Conservation (phyloP, 164 flowering plant species). For the Magnolia changhungtana region DNA sequence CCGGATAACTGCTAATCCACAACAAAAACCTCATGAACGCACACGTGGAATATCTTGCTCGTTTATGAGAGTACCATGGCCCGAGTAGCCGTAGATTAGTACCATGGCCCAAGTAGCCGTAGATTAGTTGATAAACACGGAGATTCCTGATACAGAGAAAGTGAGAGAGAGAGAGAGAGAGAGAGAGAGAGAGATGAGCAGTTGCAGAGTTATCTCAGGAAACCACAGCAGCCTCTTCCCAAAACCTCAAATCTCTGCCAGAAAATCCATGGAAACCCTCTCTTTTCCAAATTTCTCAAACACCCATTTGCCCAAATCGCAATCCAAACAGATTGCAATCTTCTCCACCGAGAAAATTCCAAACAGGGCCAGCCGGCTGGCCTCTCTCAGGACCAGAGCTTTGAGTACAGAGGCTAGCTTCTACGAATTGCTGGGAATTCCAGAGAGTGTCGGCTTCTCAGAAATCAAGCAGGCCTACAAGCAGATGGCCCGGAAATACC, state of each 20-base stretch:
- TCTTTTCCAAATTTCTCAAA: background rate
- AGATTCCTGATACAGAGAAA: background rate
- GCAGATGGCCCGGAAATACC: constrained; percentile 76
- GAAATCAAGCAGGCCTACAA: constrained; percentile 92
- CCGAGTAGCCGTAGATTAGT: background rate
- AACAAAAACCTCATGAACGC: too few species aligned
- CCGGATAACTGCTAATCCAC: too few species aligned
- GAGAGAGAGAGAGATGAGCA: background rate
- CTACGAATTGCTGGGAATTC: constrained; percentile 73
- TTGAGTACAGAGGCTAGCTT: constrained; percentile 29
- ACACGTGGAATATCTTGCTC: too few species aligned
- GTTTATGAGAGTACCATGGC: background rate
- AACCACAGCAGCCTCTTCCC: background rate
- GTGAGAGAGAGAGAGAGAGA: constrained; percentile 1
- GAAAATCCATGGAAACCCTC: background rate
- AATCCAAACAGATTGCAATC: background rate
- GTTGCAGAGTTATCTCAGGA: background rate
- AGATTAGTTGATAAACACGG: background rate
- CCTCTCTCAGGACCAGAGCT: background rate
- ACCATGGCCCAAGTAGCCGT: background rate
- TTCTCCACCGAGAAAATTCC: background rate
- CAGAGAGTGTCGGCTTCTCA: constrained; percentile 41
- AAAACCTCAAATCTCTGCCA: background rate
- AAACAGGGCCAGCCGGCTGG: background rate
- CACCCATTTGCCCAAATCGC: background rate